Percentiles rank a stretch among this genome's conserved stretches.
These are phyloP conservation scores for Pichia sp. DNA, from an alignment of 1,139 yeast genomes.

Conservation along the genomic window DNA sequence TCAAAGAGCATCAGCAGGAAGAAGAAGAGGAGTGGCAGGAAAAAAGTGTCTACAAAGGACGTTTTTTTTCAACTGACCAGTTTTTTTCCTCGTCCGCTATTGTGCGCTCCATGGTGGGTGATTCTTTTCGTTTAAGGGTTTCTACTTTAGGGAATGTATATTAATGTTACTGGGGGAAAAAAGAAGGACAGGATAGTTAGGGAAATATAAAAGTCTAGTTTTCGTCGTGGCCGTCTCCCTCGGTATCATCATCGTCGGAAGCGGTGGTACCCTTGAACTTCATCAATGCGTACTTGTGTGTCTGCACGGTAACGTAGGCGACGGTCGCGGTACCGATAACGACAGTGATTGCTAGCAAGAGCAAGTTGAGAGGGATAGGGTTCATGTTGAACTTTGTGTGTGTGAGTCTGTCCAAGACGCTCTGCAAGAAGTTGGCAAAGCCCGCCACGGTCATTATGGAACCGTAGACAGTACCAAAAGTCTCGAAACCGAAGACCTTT, in stretches of 20 bases:
- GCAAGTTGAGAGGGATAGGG: conserved; percentile 50
- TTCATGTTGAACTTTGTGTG: conserved; percentile 53
- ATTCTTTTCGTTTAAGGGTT: no score
- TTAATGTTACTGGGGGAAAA: no score
- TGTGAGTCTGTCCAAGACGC: conserved; percentile 48
- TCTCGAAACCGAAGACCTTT: conserved; percentile 51
- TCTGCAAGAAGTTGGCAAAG: conserved; percentile 50
- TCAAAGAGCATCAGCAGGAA: background rate
- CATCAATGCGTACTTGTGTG: conserved; percentile 12
- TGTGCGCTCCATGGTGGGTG: no score
- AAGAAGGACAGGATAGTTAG: no score
- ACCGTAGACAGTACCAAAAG: conserved; percentile 38
- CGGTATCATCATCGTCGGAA: background rate
- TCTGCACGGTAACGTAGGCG: conserved; percentile 27
- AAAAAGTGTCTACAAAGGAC: background rate
- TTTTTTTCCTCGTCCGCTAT: no score
- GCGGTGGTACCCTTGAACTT: conserved; percentile 5
- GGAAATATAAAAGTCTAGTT: no score
- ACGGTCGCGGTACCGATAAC: conserved; percentile 39
- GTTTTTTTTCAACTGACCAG: background rate
- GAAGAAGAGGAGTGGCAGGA: background rate
- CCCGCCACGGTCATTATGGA: conserved; percentile 58
- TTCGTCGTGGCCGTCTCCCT: background rate
- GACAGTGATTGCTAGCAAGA: conserved; percentile 42
- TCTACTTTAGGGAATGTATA: no score